phyloP scores from a whole-genome alignment of 441 rosid genomes.

The Pelargonium fulgidum region DNA sequence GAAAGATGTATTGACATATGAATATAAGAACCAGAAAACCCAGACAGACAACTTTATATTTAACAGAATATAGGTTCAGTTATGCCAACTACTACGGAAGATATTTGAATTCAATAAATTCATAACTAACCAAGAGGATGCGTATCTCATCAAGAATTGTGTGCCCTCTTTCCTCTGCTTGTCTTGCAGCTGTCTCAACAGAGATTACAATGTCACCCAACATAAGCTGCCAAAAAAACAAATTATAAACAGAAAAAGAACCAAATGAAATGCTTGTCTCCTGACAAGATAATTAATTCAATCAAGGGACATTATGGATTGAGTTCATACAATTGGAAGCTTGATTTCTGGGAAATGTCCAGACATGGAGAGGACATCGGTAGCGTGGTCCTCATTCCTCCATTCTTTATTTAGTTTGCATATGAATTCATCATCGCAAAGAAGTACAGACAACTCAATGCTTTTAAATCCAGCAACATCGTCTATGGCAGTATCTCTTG shows the following conservation, averaged over 20 bases:
- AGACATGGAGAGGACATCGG: constrained; percentile 95
- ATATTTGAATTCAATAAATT: background rate
- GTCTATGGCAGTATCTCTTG: constrained; percentile 57
- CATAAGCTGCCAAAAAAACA: constrained; percentile 58
- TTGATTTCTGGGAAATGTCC: constrained; percentile 64
- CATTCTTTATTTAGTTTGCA: constrained; percentile 77
- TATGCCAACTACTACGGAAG: background rate
- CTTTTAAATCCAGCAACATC: constrained; percentile 65
- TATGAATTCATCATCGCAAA: constrained; percentile 78
- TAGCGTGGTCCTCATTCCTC: constrained; percentile 89
- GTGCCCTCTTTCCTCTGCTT: constrained; percentile 86
- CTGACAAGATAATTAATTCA: background rate
- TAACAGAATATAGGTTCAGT: background rate
- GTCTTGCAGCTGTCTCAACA: constrained; percentile 80
- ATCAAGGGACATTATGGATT: background rate
- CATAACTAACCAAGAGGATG: constrained; percentile 64
- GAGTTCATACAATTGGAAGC: constrained; percentile 62
- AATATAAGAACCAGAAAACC: too few species aligned
- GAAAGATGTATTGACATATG: too few species aligned
- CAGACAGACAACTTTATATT: background rate
- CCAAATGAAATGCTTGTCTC: constrained; percentile 4
- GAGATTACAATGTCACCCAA: constrained; percentile 91
- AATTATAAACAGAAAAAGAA: background rate
- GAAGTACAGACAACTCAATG: constrained; percentile 70
- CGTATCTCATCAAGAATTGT: constrained; percentile 83